Evolutionary conservation across 805 yeast species (phyloP), one percentile per base, ranked within the genome.

Genomic region (Starmerella gropengiesseri): DNA sequence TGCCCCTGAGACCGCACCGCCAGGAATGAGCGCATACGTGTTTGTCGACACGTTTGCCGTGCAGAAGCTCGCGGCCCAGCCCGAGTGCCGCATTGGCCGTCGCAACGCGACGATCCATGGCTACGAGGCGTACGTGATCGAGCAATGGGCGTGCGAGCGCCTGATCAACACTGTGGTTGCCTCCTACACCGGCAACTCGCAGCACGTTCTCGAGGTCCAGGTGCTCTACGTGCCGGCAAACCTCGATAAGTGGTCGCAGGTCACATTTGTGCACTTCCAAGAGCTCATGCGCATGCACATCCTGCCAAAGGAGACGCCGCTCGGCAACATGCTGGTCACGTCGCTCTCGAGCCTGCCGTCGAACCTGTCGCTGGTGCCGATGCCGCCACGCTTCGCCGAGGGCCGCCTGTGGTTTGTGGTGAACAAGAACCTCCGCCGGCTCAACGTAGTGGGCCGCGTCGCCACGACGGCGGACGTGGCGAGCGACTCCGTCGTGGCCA

Each of bases 121-220:
- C 1, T 85, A 81, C 57, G 97, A 91, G 60, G 73, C 82, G 13
- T 91, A 91, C 59, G 68, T 91, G 29, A 94, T 89, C 9, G 97
- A 91, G 59, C 96, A 89, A 60, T 91, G 98, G 98, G 79, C 82
- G 3, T 70, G 80, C 26, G 78, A 77, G 45, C 67, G 97, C 34
- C 67, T 72, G 31, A 64, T 75, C 11, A 77, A 82, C 20, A 69
- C 80, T 1, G 69, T 81, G 5, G 78, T 89, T 14, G 75, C 91
- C 1, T 75, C 89, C 0, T 91, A 73, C 60, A 89, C 97, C 0
- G 98, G 98, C 3, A 82, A 85, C 55, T 57, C 73, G 5, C 66
- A 67, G n/a, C 82, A 85, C 51, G 62, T 63, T 22, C 71, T 85
- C 0, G 60, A 66, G 16, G 94, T 78, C 2, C 74, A 72, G 27